Base-by-base conservation (phyloP, 2,329 filamentous ascomycete species). In the Coleophoma crateriformis region DNA sequence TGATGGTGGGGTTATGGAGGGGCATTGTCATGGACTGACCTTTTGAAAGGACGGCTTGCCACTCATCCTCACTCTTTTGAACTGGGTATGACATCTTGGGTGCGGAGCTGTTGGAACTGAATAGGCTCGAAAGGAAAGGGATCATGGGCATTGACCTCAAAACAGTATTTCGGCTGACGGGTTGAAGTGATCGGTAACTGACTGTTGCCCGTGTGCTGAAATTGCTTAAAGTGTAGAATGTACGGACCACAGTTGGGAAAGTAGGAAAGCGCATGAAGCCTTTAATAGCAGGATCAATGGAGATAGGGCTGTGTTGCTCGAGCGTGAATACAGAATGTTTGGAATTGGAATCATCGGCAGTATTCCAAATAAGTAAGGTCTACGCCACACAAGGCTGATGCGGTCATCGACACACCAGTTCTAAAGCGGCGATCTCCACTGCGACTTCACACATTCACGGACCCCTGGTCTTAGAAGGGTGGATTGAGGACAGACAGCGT, bases 31-130 rank as follows among this genome's bases (percentile, higher is more conserved):
- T 10, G 8, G 55, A 46, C 68, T 27, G 71, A 87, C 84, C 84
- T 64, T 79, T 80, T 50, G 76, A 90, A 48, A 99, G 74, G 51
- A 96, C 81, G 8, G 92, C 88, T 58, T 84, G 86, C 94, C 94
- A 99, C 72, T 97, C 90, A 50, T 88, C 81, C 19, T 90, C 79
- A 37, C 75, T 80, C 68, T 90, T 88, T 67, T 94, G 72, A 47
- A 94, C 81, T n/a, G 94, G 89, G 61, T 86, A 91, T 40, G 82
- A 78, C 76, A 87, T 88, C 48, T 70, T 73, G 46, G 75, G 73
- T 49, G 73, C 69, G 20, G 76, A 73, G 39, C 71, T 74, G 27
- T 27, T 27, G 40, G 72, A 67, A 46, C 78, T 84, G 62, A 96
- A 95, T 2, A 96, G 72, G 49, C 85, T 82, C 58, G 87, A 77